A percentile compares a stretch with the other conserved stretches of the same genome.
Evolutionary conservation across 371 early-diverging fungal species (phyloP).

Genomic region (Mortierella sp.): DNA sequence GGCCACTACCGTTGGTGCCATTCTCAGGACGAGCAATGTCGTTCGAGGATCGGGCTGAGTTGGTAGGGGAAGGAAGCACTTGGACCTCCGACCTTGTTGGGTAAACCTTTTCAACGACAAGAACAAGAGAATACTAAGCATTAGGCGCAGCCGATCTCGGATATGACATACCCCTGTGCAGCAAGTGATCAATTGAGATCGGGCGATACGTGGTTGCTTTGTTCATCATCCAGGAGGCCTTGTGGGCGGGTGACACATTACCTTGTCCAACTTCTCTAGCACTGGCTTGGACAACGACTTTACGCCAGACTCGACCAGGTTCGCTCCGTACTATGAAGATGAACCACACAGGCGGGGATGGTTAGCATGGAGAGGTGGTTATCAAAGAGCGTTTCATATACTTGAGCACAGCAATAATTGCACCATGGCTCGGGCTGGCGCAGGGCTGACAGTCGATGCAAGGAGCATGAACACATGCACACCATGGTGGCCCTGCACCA

Average conservation of each 20-base stretch:
- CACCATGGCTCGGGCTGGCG: neutral
- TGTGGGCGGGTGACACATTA: slow-evolving; percentile 23
- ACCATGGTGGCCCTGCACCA: neutral
- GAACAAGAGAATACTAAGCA: neutral
- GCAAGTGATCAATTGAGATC: too few relatives aligned
- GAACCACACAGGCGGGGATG: neutral
- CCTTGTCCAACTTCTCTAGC: slow-evolving; percentile 72
- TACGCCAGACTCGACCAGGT: slow-evolving; percentile 83
- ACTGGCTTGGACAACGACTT: slow-evolving; percentile 72
- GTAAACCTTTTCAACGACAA: slow-evolving; percentile 39
- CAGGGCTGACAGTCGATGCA: neutral
- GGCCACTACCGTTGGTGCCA: slow-evolving; percentile 14
- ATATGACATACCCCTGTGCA: too few relatives aligned
- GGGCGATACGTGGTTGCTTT: too few relatives aligned
- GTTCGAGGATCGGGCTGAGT: slow-evolving; percentile 43
- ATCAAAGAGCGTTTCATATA: too few relatives aligned
- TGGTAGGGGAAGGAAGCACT: slow-evolving; percentile 45
- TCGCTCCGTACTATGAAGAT: slow-evolving; percentile 62
- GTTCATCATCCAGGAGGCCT: too few relatives aligned
- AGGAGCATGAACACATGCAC: slow-evolving; percentile 22
- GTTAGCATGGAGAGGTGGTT: slow-evolving; percentile 2
- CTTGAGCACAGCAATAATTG: slow-evolving; percentile 8
- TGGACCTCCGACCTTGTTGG: slow-evolving; percentile 33
- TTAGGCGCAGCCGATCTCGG: neutral
- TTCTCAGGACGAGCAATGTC: slow-evolving; percentile 33